Conservation (phyloP, 352 stramenopile genomes). For the Lagenidium sp. region DNA sequence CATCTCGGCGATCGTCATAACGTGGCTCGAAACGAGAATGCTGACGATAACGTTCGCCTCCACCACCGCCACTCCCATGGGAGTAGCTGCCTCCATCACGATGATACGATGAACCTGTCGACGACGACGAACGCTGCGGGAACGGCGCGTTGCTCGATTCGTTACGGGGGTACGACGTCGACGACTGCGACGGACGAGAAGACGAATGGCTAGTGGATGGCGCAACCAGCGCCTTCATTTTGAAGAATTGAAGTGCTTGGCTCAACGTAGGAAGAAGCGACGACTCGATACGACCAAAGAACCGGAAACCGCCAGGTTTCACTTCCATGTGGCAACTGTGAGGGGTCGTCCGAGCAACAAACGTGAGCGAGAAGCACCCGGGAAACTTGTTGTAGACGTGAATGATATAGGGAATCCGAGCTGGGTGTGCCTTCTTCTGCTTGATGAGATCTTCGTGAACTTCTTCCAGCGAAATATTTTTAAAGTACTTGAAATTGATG, state of each 20-base stretch:
- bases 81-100: constrained; percentile 16
- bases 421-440: constrained; percentile 82
- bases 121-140: constrained; percentile 33
- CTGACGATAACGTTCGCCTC: constrained; percentile 38
- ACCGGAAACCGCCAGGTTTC: constrained; percentile 75
- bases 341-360: constrained; percentile 73
- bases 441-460: constrained; percentile 84
- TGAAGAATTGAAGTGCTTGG: constrained; percentile 85
- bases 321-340: constrained; percentile 86
- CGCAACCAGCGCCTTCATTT: constrained; percentile 77
- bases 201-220: constrained; percentile 23
- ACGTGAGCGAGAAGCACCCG: constrained; percentile 86
- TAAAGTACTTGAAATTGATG: constrained; percentile 84
- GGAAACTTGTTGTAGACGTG: constrained; percentile 84
- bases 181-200: constrained; percentile 21
- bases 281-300: constrained; percentile 84
- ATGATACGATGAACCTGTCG: no score
- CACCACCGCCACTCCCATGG: constrained; percentile 11
- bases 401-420: constrained; percentile 74
- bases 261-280: constrained; percentile 70
- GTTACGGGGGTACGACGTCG: constrained; percentile 33
- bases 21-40: constrained; percentile 39
- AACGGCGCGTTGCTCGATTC: constrained; percentile 45
- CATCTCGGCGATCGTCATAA: constrained; percentile 57
- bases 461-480: constrained; percentile 49